Conservation (phyloP, 805 yeast species). For the Komagataella phaffii region DNA sequence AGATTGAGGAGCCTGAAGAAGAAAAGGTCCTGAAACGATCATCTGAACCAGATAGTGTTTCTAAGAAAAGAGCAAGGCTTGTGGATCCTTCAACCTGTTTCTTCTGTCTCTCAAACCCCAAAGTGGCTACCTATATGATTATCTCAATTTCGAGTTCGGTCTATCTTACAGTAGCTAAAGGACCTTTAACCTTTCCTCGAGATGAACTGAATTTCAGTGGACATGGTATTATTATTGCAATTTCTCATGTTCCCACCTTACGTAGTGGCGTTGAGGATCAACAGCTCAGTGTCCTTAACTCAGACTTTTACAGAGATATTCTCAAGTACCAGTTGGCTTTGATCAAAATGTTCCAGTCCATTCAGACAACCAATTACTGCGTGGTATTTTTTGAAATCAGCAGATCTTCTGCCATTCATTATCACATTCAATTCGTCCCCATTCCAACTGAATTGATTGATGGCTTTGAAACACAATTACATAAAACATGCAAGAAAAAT, state of each 20-base stretch:
- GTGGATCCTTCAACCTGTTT: constrained; percentile 58
- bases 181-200: constrained; percentile 55
- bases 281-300: constrained; percentile 2
- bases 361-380: constrained; percentile 25
- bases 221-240: constrained; percentile 70
- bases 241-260: constrained; percentile 49
- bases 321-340: constrained; percentile 13
- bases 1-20: constrained; percentile 1
- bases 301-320: neutral
- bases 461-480: constrained; percentile 31
- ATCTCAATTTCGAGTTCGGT: constrained; percentile 55
- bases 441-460: constrained; percentile 30
- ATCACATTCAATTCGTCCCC: constrained; percentile 68
- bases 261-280: constrained; percentile 13
- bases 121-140: constrained; percentile 68
- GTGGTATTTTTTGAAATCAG: constrained; percentile 63
- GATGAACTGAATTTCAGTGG: constrained; percentile 49
- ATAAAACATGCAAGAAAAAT: constrained; percentile 28
- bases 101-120: constrained; percentile 73
- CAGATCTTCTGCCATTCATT: constrained; percentile 52
- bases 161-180: constrained; percentile 73
- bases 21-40: constrained; percentile 4
- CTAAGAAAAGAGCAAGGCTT: constrained; percentile 17
- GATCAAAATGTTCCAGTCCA: constrained; percentile 26
- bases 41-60: neutral